phyloP scores from a whole-genome alignment of 805 yeast genomes.

The Lipomyces orientalis region DNA sequence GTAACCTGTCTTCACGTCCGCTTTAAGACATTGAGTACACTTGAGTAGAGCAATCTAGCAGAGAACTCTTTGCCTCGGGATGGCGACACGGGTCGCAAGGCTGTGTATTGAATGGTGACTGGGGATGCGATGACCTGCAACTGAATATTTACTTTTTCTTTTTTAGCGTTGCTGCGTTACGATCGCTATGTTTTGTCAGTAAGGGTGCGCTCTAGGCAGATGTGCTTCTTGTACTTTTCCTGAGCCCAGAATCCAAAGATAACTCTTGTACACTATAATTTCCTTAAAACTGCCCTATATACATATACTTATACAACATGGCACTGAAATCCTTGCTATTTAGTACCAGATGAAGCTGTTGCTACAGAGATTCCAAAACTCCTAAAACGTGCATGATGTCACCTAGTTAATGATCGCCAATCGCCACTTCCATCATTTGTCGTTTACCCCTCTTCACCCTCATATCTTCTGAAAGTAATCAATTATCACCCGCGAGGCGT shows the following conservation, averaged over 20 bases:
- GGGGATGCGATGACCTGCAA: conserved; percentile 24
- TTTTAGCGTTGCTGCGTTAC: neutral
- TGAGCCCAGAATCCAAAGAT: too few relatives aligned
- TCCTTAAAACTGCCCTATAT: neutral
- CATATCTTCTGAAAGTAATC: conserved; percentile 17
- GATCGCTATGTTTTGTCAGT: too few relatives aligned
- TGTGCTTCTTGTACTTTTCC: too few relatives aligned
- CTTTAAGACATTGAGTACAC: conserved; percentile 30
- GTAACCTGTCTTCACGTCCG: conserved; percentile 31
- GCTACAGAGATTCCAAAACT: neutral
- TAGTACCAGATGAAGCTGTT: neutral
- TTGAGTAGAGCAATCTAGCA: conserved; percentile 39
- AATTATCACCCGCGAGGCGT: neutral
- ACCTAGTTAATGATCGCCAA: too few relatives aligned
- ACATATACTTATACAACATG: neutral
- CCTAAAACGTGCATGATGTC: neutral
- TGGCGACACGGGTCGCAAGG: conserved; percentile 35
- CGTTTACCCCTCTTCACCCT: neutral
- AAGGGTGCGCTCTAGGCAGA: too few relatives aligned
- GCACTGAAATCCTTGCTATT: neutral
- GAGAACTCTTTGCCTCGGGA: conserved; percentile 37
- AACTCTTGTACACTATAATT: too few relatives aligned
- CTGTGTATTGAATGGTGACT: conserved; percentile 27
- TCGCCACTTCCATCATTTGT: neutral
- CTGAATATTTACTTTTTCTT: conserved; percentile 15